Evolutionary conservation across 2,329 filamentous ascomycete species (phyloP).

Genomic region (Scopulariopsis brevicaulis): DNA sequence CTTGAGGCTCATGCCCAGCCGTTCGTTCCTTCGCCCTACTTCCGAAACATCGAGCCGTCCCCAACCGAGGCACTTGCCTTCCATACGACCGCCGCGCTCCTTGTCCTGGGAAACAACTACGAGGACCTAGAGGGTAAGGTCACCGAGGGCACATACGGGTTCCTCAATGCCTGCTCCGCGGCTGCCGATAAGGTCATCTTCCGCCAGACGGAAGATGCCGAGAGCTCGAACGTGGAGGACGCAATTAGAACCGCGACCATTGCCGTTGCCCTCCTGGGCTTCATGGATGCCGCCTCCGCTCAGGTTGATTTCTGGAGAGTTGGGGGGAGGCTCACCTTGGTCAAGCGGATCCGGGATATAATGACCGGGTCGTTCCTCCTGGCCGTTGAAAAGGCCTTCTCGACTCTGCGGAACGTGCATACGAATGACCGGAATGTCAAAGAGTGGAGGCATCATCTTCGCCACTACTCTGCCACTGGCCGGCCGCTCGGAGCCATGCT

Average conservation of each 20-base stretch:
- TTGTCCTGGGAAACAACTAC: constrained; percentile 70
- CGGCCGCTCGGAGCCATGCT: constrained; percentile 86
- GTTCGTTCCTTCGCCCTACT: constrained; percentile 70
- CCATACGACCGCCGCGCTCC: constrained; percentile 66
- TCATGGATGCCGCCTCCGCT: constrained; percentile 70
- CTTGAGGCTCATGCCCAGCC: constrained; percentile 72
- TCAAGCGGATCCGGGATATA: constrained; percentile 60
- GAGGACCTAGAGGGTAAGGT: constrained; percentile 55
- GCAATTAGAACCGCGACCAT: constrained; percentile 62
- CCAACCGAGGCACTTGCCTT: constrained; percentile 78
- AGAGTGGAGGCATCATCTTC: constrained; percentile 81
- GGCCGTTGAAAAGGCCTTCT: constrained; percentile 79
- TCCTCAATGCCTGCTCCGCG: constrained; percentile 58
- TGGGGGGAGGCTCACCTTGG: constrained; percentile 59
- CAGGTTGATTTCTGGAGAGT: constrained; percentile 73
- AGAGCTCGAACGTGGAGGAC: constrained; percentile 51
- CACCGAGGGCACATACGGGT: constrained; percentile 55
- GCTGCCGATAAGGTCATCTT: constrained; percentile 45
- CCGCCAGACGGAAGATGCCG: constrained; percentile 41
- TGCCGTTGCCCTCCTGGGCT: constrained; percentile 77
- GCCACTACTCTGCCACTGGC: constrained; percentile 69
- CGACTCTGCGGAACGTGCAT: constrained; percentile 73
- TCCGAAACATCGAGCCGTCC: constrained; percentile 73
- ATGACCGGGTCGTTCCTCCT: constrained; percentile 79
- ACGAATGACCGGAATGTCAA: constrained; percentile 53